Conservation (phyloP, 2,329 filamentous ascomycete genomes). For the Lecanoromycetidae sp. region DNA sequence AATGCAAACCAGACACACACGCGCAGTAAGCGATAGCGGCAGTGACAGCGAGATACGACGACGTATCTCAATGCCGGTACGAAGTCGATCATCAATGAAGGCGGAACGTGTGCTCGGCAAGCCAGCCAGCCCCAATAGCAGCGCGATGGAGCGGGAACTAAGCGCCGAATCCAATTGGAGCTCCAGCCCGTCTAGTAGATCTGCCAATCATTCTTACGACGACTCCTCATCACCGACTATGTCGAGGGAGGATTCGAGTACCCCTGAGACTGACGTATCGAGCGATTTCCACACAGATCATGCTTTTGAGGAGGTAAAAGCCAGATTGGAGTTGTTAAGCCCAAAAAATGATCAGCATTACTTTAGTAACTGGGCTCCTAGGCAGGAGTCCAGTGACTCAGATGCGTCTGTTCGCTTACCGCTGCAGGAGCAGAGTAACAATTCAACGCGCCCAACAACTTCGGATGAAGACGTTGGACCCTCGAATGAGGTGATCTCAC, state of each 20-base stretch:
- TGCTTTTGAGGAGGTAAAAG: conserved; percentile 17
- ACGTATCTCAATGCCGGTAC: conserved; percentile 14
- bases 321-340: conserved; percentile 17
- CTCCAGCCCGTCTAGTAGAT: conserved; percentile 18
- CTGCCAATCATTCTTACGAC: conserved; percentile 13
- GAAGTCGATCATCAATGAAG: conserved; percentile 11
- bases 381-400: not conserved
- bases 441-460: not conserved
- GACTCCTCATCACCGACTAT: conserved; percentile 14
- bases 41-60: conserved; percentile 6
- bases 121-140: not conserved
- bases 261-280: conserved; percentile 17
- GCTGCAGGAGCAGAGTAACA: conserved; percentile 10
- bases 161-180: conserved; percentile 19
- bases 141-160: conserved; percentile 15
- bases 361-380: not conserved
- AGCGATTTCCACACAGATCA: conserved; percentile 18
- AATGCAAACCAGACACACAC: conserved; percentile 10
- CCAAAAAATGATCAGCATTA: conserved; percentile 13
- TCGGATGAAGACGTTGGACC: not conserved
- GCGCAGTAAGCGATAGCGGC: conserved; percentile 4
- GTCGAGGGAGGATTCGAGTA: conserved; percentile 13
- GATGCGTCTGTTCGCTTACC: conserved; percentile 2
- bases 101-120: conserved; percentile 16
- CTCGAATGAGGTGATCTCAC: not conserved